Evolutionary conservation across 257 asterid genomes (phyloP).

Genomic region (Eustoma russellianum): DNA sequence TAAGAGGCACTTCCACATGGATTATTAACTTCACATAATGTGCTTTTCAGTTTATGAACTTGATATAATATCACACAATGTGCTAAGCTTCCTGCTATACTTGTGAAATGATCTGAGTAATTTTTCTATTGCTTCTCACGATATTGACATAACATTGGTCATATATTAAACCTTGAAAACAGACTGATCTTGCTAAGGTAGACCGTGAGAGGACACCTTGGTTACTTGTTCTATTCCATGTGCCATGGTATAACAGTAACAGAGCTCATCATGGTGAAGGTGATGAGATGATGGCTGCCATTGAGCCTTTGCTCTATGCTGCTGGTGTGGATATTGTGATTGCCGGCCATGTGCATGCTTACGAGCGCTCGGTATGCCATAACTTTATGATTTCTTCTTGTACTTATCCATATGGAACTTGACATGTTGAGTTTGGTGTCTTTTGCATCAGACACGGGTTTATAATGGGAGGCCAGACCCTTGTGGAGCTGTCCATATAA

Average conservation of each 20-base stretch:
- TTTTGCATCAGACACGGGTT: slow-evolving; percentile 49
- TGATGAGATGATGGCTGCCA: slow-evolving; percentile 62
- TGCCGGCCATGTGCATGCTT: slow-evolving; percentile 95
- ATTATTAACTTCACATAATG: too few relatives aligned
- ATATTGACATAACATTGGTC: not conserved
- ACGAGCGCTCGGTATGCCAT: slow-evolving; percentile 72
- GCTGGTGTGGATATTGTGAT: slow-evolving; percentile 65
- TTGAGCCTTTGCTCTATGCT: slow-evolving; percentile 69
- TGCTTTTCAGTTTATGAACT: not conserved
- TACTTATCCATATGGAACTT: slow-evolving; percentile 1
- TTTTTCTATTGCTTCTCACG: too few relatives aligned
- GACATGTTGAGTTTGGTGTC: slow-evolving; percentile 9
- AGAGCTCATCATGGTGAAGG: slow-evolving; percentile 92
- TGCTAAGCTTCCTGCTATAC: too few relatives aligned
- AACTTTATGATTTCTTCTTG: not conserved
- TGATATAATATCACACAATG: too few relatives aligned
- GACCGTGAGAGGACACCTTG: slow-evolving; percentile 75
- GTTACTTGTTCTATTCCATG: slow-evolving; percentile 69
- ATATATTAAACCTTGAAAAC: slow-evolving; percentile 12
- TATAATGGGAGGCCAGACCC: slow-evolving; percentile 44
- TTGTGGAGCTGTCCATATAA: slow-evolving; percentile 80
- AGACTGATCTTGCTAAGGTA: slow-evolving; percentile 71
- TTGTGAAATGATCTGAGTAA: too few relatives aligned
- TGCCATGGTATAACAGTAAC: slow-evolving; percentile 94
- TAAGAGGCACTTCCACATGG: too few relatives aligned